Base-by-base conservation (phyloP, 768 basidiomycete genomes). In the Phanerochaete carnosa region DNA sequence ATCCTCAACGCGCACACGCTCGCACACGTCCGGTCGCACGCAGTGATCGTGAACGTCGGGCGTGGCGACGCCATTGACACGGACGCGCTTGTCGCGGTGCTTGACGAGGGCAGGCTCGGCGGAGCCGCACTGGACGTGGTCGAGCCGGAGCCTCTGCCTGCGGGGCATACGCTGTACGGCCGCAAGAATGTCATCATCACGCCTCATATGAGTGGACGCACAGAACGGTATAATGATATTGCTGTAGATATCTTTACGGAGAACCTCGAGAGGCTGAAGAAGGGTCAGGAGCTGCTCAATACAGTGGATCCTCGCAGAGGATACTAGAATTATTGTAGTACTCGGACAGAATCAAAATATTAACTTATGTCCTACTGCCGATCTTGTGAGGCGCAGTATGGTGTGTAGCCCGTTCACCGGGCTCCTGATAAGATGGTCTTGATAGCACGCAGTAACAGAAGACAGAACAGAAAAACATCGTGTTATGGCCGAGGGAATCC, bases 181-280 rank as follows among this genome's bases (percentile, higher is more conserved):
- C 32, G 63, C 46, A 51, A 37, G 53, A 58, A 64, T 33, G 63
- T 64, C 22, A 57, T 64, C 29, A 19, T 64, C n/a, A 61, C 59
- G 50, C 63, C 63, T 11, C 63, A 64, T 37, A 43, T 61, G 39
- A 60, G 59, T 35, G 60, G 60, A n/a, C 22, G 54, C n/a, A 56
- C 55, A 32, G 55, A 26, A 23, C 19, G 37, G n/a, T 61, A 56
- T 25, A 30, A 22, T 22, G 60, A 61, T n/a, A 45, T 51, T 16
- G 45, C 47, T 2, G 5, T 57, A 2, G 55, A 61, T 43, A 57
- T 61, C 25, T 50, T 61, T 19, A 52, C 49, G 13, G 55, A 39
- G 55, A 61, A 61, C 37, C 8, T 57, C 2, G 33, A 61, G 35
- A 8, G 46, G 32, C 29, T 16, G 47, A 33, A 29, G 23, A 55